phyloP scores from a whole-genome alignment of 2,329 filamentous ascomycete genomes.

The Fusarium haematococcum region DNA sequence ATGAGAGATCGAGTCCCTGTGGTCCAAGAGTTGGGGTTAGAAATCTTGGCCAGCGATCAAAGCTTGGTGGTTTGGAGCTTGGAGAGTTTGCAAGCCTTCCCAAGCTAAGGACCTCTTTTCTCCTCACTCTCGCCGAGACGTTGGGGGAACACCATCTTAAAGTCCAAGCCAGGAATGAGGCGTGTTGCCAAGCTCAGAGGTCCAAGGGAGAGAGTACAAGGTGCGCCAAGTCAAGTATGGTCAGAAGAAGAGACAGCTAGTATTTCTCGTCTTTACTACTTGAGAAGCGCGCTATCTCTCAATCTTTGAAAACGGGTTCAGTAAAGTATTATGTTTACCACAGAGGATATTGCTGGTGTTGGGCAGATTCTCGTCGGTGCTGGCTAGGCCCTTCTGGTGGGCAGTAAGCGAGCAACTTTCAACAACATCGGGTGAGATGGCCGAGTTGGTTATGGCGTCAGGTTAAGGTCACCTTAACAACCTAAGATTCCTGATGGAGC shows the following conservation, averaged over 20 bases:
- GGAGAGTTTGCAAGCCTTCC: neutral
- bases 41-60: neutral
- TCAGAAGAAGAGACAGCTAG: neutral
- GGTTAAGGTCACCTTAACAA: slow-evolving; percentile 50
- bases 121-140: neutral
- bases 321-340: neutral
- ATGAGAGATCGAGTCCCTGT: neutral
- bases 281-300: neutral
- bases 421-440: slow-evolving; percentile 46
- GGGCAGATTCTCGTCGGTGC: neutral
- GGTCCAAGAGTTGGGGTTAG: neutral
- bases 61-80: neutral
- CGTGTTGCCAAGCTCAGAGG: neutral
- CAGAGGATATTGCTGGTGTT: neutral
- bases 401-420: rapidly evolving
- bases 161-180: neutral
- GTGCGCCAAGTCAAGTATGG: neutral
- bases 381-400: neutral
- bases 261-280: neutral
- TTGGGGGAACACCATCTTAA: neutral
- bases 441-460: slow-evolving; percentile 53
- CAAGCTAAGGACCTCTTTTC: neutral
- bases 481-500: slow-evolving; percentile 48
- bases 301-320: neutral
- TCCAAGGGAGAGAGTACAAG: neutral